Evolutionary conservation across 192 early-diverging fungal genomes (phyloP), one percentile per base, ranked within the genome.

Genomic region (Chytriomyces sp.): DNA sequence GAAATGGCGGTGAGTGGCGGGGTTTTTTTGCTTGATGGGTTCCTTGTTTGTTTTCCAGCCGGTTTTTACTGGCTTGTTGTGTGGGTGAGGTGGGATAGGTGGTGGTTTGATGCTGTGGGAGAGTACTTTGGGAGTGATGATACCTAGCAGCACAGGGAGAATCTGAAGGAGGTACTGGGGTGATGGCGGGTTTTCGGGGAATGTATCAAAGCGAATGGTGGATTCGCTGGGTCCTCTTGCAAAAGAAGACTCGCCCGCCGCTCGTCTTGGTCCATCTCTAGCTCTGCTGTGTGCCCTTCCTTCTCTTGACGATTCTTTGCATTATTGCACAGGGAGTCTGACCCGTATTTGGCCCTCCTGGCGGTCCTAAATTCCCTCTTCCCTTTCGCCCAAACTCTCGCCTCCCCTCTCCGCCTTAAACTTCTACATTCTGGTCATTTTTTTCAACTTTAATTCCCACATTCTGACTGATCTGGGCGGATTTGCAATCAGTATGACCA

Each of bases 401-500:
- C 41, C 19, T 44, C 41, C 19, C 41, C 10, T n/a, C 8, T 12
- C 8, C 19, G n/a, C 41, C n/a, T 49, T n/a, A 49, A 10, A 49
- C 10, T 58, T 28, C 7, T 2, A 12, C n/a, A 58, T 4, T 22
- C 14, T 28, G 22, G 19, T 22, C 26, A 8, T 30, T 28, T 58
- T 14, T 14, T 28, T 4, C 56, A 58, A 58, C 3, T 8, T 12
- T 58, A 28, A 58, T 14, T n/a, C 14, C 17, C 56, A 28, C 30
- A 58, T 25, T 4, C 17, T 58, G 30, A 25, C 30, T 28, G n/a
- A 31, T n/a, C 30, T 36, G 32, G 12, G 44, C 44, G n/a, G n/a
- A n/a, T n/a, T n/a, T n/a, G n/a, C n/a, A n/a, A n/a, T n/a, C 76
- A 93, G 86, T 92, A 93, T 75, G 96, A 98, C 75, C 76, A 89